A percentile compares a stretch with the other conserved stretches of the same genome.
Evolutionary conservation across 1,284 basidiomycete genomes (phyloP).

Genomic region (Pseudozyma tsukubaensis): DNA sequence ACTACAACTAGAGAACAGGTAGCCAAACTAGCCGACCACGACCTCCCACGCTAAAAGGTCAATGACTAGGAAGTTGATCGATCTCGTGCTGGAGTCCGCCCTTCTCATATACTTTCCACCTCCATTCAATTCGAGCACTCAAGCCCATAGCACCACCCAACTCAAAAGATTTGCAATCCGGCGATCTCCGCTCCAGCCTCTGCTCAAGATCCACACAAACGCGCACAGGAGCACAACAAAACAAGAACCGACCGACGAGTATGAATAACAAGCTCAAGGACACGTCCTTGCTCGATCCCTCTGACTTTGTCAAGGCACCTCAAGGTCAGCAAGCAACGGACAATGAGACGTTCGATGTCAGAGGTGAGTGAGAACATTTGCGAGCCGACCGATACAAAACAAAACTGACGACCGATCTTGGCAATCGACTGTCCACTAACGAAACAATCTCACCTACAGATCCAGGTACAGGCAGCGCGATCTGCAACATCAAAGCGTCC

Average conservation of each 20-base stretch:
- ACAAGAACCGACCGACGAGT: conserved; percentile 7
- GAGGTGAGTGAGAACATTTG: conserved; percentile 29
- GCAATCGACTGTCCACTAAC: conserved; percentile 4
- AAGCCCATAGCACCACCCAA: not conserved
- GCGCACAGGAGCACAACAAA: not conserved
- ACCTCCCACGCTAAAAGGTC: not conserved
- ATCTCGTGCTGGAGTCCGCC: not conserved
- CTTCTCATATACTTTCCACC: not conserved
- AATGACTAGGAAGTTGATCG: not conserved
- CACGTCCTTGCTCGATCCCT: conserved; percentile 41
- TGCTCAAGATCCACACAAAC: not conserved
- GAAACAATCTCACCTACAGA: conserved; percentile 12
- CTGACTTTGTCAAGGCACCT: conserved; percentile 60
- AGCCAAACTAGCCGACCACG: not conserved
- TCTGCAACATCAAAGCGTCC: conserved; percentile 37
- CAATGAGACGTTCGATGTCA: conserved; percentile 43
- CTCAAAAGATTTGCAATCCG: not conserved
- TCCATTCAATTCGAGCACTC: not conserved
- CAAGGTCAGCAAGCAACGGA: conserved; percentile 30
- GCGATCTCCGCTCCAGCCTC: not conserved
- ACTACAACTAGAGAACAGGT: no score
- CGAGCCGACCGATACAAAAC: not conserved
- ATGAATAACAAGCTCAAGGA: conserved; percentile 57
- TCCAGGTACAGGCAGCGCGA: conserved; percentile 32
- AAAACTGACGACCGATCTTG: not conserved